Evolutionary conservation across 495 filamentous ascomycete species (phyloP), one percentile per base, ranked within the genome.

Genomic region (Sporormia fimetaria): DNA sequence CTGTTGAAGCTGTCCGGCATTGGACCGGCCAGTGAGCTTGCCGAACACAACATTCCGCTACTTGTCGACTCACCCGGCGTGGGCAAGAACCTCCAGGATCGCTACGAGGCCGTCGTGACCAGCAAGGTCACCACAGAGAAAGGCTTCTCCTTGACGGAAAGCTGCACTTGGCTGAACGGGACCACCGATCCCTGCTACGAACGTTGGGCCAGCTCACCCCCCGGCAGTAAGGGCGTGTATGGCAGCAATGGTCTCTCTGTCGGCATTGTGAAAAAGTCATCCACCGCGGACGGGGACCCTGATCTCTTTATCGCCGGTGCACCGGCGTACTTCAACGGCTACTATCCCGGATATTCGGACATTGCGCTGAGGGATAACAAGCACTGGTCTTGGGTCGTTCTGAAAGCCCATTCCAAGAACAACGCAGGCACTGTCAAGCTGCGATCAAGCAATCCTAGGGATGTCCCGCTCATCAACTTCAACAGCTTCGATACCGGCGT

Each of bases 41-140:
- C 52, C 2, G 43, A 43, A 4, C 63, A 69, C 38, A 52, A 57
- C 17, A 77, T 81, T 40, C 51, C 63, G 6, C 58, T 76, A 0
- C 37, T 78, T 0, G 47, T 58, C 23, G 67, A 78, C 45, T 60
- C 73, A 0, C 74, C 74, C 0, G 74, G 70, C 9, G 77, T 82
- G 0, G 79, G 79, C 26, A 62, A 63, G n/a, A 82, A 82, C 55
- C 60, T 82, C 1, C 75, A 80, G 38, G 75, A 81, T 47, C 74
- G 73, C 54, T 73, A 76, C 52, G 75, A 80, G 40, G 65, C 61
- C 16, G 51, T 61, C 22, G 65, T 78, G 4, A 61, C 65, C 22
- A 68, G 60, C 33, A 57, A 64, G 1, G 55, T n/a, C n/a, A 61
- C 9, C 63, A 20, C 37, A 30, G 4, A 21, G 14, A 34, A 15